Evolutionary conservation across 139 green algal species (phyloP), one percentile per base, ranked within the genome.

Genomic region (Coelastrella sp.): DNA sequence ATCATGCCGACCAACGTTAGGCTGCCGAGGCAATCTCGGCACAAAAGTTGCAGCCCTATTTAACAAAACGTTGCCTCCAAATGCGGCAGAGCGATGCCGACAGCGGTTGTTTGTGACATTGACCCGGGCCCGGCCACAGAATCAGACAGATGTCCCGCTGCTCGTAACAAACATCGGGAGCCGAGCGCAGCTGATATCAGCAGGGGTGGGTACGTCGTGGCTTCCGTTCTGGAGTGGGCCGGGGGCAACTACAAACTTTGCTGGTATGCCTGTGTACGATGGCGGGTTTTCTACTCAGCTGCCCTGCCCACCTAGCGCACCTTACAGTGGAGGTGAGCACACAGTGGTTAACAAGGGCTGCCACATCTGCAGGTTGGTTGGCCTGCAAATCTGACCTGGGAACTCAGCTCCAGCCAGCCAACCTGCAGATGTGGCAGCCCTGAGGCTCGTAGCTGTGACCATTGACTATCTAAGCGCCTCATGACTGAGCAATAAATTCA

Each of bases 241-340:
- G 19, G 17, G 14, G 2, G 47, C 83, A 13, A 56, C 73, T 4
- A 87, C 81, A 5, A 8, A 66, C 22, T 56, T 61, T 60, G 81
- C 16, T 6, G 17, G 32, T 22, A 7, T 61, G 61, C 22, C 11
- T 14, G 81, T 87, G 23, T 88, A 88, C 57, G 83, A 88, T 20
- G 83, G 83, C 0, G 83, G 83, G 47, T 88, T 80, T 66, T 86
- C 80, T 13, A 22, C 60, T 13, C 22, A 7, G 3, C 19, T 86
- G 60, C 80, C 80, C 3, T 86, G 80, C 80, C 80, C 80, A 22
- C 80, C 80, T 19, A 68, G 80, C 68, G 2, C 17, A n/a, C 68
- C 68, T 76, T 23, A 23, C 17, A 14, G 14, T 76, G 68, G 68
- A 32, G 68, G 68, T 76, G 4, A 76, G 68, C 22, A 47, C 0